Conservation (phyloP, 2,329 filamentous ascomycete species). For the Colletotrichum viniferum region DNA sequence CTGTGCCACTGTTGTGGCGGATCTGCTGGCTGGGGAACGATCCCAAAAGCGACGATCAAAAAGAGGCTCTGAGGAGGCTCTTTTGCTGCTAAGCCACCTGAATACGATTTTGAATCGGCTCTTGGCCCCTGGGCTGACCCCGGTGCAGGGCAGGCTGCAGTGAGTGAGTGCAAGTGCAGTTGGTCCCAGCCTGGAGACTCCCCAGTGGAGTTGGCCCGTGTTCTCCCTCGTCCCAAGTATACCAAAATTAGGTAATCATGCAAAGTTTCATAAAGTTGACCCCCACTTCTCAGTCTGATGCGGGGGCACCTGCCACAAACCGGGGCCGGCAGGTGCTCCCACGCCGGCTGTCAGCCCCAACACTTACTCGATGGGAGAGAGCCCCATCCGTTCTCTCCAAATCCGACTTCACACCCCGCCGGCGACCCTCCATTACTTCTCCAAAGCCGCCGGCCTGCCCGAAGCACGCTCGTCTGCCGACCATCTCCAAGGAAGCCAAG, state of each 20-base stretch:
- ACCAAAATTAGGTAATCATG: conserved; percentile 15
- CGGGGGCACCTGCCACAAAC: not conserved
- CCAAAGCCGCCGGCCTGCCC: conserved; percentile 16
- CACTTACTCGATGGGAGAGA: not conserved
- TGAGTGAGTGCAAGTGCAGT: not conserved
- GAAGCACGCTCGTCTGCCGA: not conserved
- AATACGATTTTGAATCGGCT: not conserved
- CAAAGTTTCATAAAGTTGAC: not conserved
- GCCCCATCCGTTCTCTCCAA: not conserved
- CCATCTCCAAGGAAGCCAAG: conserved; percentile 2
- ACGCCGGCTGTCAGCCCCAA: not conserved
- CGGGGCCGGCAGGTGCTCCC: not conserved
- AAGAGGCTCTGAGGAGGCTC: not conserved
- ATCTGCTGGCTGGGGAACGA: not conserved
- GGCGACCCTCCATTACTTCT: not conserved
- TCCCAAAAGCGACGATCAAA: not conserved
- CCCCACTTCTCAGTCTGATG: not conserved
- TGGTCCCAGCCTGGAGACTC: not conserved
- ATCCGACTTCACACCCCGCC: conserved; percentile 10
- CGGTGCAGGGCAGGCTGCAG: not conserved
- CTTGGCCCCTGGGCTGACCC: not conserved
- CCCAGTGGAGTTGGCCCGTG: not conserved
- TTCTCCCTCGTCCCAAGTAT: not conserved
- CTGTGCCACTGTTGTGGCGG: conserved; percentile 5
- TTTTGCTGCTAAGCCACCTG: not conserved